Percentiles rank a stretch among this genome's conserved stretches.
These are phyloP conservation scores for Thermoascus crustaceus DNA, from an alignment of 2,329 filamentous ascomycete species.

Conservation along the genomic window DNA sequence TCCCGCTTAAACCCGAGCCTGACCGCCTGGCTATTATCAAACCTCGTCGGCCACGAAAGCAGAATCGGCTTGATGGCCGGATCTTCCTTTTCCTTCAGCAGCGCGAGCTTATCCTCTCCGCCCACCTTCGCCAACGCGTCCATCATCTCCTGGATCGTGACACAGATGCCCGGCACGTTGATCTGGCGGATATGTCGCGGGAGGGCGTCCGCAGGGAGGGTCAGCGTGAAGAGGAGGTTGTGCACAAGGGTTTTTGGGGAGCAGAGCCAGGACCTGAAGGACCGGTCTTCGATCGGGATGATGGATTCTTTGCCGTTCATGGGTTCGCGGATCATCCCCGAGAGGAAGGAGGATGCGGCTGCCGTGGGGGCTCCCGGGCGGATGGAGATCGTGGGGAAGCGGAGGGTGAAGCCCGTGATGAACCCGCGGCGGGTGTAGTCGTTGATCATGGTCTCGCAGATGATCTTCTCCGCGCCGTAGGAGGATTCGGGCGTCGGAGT, in stretches of 20 bases:
- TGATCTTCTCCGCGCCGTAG: constrained; percentile 56
- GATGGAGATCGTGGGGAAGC: constrained; percentile 56
- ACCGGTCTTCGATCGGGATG: constrained; percentile 43
- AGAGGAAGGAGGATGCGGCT: constrained; percentile 56
- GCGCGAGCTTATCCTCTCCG: constrained; percentile 43
- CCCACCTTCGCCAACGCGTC: constrained; percentile 48
- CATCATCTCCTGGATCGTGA: constrained; percentile 50
- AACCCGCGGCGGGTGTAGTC: constrained; percentile 54
- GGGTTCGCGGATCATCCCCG: constrained; percentile 56
- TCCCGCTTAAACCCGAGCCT: constrained; percentile 47
- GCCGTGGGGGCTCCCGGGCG: constrained; percentile 52
- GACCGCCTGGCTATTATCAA: constrained; percentile 46
- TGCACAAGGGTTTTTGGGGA: constrained; percentile 46
- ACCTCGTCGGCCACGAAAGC: constrained; percentile 49
- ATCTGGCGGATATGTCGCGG: constrained; percentile 43
- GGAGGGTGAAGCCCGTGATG: constrained; percentile 50
- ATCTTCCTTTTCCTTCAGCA: constrained; percentile 47
- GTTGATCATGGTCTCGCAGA: constrained; percentile 55
- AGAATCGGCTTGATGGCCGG: constrained; percentile 45
- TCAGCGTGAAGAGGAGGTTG: constrained; percentile 46
- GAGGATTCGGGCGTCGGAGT: constrained; percentile 53
- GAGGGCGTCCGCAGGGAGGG: constrained; percentile 33
- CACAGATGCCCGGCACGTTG: constrained; percentile 49
- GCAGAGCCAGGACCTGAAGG: constrained; percentile 48
- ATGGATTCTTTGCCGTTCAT: constrained; percentile 48